A percentile compares a stretch with the other conserved stretches of the same genome.
Conservation (phyloP, 495 filamentous ascomycete species). For the Tuber indicum region DNA sequence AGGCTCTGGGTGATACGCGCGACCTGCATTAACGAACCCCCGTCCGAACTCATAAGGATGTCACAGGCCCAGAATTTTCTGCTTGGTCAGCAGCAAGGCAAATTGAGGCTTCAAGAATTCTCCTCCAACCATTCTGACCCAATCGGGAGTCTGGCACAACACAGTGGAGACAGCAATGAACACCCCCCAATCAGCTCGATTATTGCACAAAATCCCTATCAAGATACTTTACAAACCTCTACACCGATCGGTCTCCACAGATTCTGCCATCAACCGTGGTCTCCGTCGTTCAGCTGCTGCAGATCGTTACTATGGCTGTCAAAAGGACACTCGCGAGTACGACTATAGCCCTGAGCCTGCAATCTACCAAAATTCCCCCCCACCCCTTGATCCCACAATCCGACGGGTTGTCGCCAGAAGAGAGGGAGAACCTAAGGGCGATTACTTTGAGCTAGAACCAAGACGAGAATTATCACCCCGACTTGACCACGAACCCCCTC, state of each 20-base stretch:
- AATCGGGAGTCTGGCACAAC: not conserved
- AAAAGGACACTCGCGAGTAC: not conserved
- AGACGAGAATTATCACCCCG: conserved; percentile 9
- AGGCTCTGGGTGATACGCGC: not conserved
- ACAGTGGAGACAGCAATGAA: not conserved
- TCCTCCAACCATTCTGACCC: not conserved
- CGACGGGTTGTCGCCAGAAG: not conserved
- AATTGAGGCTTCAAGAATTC: not conserved
- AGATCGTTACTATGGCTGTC: conserved; percentile 1
- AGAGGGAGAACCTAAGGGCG: not conserved
- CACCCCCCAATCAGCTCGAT: not conserved
- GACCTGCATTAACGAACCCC: not conserved
- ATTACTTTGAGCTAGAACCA: not conserved
- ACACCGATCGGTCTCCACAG: conserved; percentile 50
- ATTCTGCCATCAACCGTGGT: conserved; percentile 52
- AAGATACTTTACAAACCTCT: not conserved
- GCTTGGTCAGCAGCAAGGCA: not conserved
- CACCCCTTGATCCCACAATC: not conserved
- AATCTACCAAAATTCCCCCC: not conserved
- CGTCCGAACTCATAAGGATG: not conserved
- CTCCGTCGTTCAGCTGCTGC: conserved; percentile 45
- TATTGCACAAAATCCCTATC: not conserved
- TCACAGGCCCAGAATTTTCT: not conserved
- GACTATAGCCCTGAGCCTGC: not conserved
- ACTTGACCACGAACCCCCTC: conserved; percentile 14